Evolutionary conservation across 202 grass and related monocot genomes (phyloP).

Genomic region (Panicum hallii): DNA sequence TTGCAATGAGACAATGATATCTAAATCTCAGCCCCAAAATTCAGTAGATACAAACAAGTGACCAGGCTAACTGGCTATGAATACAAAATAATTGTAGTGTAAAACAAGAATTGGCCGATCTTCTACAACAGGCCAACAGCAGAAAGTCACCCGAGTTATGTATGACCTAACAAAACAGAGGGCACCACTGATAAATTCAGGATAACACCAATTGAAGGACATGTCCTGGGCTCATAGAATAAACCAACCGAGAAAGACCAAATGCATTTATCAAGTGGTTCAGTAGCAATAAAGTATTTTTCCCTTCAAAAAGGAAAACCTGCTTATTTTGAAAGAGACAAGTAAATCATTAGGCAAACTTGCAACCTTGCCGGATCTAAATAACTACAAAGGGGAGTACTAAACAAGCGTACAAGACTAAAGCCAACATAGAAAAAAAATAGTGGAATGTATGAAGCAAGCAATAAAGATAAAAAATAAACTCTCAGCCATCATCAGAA

Average conservation of each 20-base stretch:
- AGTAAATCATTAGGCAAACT: not conserved
- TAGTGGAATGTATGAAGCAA: not conserved
- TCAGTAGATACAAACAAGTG: conserved; percentile 18
- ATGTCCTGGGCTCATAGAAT: not conserved
- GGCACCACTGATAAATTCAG: not conserved
- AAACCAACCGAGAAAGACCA: not conserved
- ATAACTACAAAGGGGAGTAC: not conserved
- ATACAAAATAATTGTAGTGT: not conserved
- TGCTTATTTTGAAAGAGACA: not conserved
- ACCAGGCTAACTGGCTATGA: not conserved
- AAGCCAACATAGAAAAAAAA: not conserved
- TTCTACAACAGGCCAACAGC: not conserved
- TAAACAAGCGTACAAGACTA: not conserved
- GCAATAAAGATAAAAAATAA: not conserved
- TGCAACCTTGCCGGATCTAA: not conserved
- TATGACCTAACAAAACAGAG: not conserved
- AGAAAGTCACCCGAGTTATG: not conserved
- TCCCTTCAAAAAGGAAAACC: not conserved
- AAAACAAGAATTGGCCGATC: not conserved
- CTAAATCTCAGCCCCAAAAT: conserved; percentile 17
- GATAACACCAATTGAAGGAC: not conserved
- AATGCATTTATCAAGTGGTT: not conserved
- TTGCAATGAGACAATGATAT: not conserved
- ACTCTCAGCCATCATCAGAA: not conserved
- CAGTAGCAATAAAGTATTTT: not conserved